Evolutionary conservation across 768 basidiomycete genomes (phyloP).

Genomic region (Boletus pseudopeckii): DNA sequence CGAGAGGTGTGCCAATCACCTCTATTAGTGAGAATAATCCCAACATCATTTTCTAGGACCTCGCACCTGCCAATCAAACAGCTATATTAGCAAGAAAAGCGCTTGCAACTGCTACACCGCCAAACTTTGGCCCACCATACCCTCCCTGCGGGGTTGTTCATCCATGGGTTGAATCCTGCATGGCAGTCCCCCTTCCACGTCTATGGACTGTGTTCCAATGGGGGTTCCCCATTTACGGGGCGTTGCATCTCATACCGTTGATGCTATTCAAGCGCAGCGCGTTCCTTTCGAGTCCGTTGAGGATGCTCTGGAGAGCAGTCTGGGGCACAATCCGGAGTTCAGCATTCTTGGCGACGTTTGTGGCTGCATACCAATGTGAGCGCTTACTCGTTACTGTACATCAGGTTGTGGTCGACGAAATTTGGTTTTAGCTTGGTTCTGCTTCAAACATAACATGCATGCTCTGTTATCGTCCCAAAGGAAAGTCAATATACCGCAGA

Average conservation of each 20-base stretch:
- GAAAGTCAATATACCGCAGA: conserved; percentile 38
- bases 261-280: conserved; percentile 73
- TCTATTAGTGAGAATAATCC: background rate
- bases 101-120: conserved; percentile 30
- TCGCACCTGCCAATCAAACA: conserved; percentile 49
- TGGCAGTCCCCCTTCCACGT: conserved; percentile 45
- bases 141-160: conserved; percentile 74
- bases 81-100: conserved; percentile 44
- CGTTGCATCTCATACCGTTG: conserved; percentile 84
- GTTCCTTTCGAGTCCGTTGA: conserved; percentile 63
- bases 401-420: background rate
- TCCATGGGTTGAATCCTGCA: conserved; percentile 59
- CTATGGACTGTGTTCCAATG: conserved; percentile 79
- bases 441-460: conserved; percentile 62
- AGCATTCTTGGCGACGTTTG: conserved; percentile 81
- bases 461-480: conserved; percentile 41
- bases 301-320: conserved; percentile 60
- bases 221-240: conserved; percentile 84
- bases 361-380: conserved; percentile 78
- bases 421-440: conserved; percentile 49
- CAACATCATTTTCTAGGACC: conserved; percentile 40
- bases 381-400: background rate
- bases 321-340: conserved; percentile 79
- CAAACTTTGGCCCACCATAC: conserved; percentile 49
- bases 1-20: conserved; percentile 39